These are phyloP conservation scores for Gonapodya prolifera DNA, from an alignment of 192 early-diverging fungal species.

Conservation along the genomic window DNA sequence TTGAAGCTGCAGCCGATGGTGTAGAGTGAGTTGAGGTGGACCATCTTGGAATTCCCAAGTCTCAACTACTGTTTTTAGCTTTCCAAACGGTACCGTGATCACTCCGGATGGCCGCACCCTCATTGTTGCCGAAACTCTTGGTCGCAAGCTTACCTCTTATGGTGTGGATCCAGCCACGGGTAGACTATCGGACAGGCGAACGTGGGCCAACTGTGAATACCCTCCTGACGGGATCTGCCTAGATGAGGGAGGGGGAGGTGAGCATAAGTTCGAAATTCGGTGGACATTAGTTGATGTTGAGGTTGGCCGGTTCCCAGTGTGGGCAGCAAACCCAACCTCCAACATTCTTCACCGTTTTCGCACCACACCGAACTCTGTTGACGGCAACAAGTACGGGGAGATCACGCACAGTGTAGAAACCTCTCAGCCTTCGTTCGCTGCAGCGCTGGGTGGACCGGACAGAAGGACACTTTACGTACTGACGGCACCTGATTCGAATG, in stretches of 20 bases:
- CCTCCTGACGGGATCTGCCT: slow-evolving; percentile 3
- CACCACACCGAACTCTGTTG: no score
- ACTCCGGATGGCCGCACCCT: neutral
- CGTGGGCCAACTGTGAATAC: neutral
- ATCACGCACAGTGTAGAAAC: neutral
- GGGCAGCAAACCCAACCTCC: neutral
- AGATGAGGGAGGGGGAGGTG: slow-evolving; percentile 5
- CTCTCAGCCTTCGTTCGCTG: neutral
- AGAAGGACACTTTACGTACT: neutral
- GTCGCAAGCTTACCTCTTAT: neutral
- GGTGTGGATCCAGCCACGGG: slow-evolving; percentile 1
- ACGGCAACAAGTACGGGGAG: no score
- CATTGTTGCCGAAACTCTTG: slow-evolving; percentile 2
- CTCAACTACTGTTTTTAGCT: neutral
- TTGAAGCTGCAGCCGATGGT: neutral
- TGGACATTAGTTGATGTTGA: no score
- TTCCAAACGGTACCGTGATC: neutral
- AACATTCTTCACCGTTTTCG: neutral
- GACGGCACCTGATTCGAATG: neutral
- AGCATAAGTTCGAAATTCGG: no score
- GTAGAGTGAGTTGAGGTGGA: neutral
- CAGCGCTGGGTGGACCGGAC: neutral
- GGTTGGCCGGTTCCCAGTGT: no score
- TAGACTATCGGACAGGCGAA: neutral
- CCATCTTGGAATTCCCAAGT: neutral